Percentiles rank a stretch among this genome's conserved stretches.
These are phyloP conservation scores for Hortaea sp. DNA, from an alignment of 2,329 filamentous ascomycete species.

Conservation along the genomic window DNA sequence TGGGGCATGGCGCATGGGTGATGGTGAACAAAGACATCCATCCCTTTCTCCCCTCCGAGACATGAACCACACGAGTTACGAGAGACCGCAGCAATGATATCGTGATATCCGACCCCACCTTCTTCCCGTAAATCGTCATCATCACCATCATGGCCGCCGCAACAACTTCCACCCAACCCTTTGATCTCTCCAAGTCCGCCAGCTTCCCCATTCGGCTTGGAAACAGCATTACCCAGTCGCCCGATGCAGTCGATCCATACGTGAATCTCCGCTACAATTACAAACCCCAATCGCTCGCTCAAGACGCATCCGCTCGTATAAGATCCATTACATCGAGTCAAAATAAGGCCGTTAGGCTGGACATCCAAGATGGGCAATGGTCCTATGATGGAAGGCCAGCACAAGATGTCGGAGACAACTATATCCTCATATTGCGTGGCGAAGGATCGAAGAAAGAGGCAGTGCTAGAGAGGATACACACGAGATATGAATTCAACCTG, in stretches of 20 bases:
- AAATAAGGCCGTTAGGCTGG: not conserved
- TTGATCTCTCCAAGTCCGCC: constrained; percentile 18
- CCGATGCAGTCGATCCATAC: constrained; percentile 7
- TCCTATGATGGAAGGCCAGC: constrained; percentile 31
- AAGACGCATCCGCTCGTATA: constrained; percentile 5
- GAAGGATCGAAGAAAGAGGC: constrained; percentile 17
- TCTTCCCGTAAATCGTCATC: not conserved
- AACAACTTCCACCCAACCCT: constrained; percentile 5
- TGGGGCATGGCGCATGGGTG: no score
- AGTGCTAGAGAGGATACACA: constrained; percentile 63
- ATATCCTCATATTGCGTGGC: constrained; percentile 41
- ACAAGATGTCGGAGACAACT: constrained; percentile 45
- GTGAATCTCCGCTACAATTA: constrained; percentile 32
- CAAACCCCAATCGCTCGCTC: constrained; percentile 27
- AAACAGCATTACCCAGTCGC: constrained; percentile 15
- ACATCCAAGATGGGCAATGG: constrained; percentile 8
- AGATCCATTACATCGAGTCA: not conserved
- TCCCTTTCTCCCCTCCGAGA: no score
- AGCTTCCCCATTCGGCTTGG: constrained; percentile 21
- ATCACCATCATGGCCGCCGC: constrained; percentile 6
- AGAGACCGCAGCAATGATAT: no score
- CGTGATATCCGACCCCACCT: not conserved
- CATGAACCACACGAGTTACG: no score
- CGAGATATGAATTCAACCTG: constrained; percentile 82
- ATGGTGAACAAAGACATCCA: no score